Percentiles rank a stretch among this genome's conserved stretches.
Evolutionary conservation across 768 basidiomycete genomes (phyloP).

Genomic region (Termitomyces titanicus): DNA sequence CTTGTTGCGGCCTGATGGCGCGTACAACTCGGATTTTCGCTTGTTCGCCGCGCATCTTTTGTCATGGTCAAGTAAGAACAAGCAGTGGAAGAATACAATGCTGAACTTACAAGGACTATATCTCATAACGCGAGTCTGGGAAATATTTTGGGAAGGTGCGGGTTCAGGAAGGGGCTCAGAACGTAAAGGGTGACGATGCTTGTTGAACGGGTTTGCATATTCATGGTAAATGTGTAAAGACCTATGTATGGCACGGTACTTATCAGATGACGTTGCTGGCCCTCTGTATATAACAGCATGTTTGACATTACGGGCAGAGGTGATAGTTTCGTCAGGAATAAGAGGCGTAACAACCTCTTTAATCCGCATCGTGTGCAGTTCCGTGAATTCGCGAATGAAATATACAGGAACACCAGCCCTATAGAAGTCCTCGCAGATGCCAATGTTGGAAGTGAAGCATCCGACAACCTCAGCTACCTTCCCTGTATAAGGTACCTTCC

Average conservation of each 20-base stretch:
- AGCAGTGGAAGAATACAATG: not conserved
- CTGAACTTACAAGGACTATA: conserved; percentile 7
- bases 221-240: not conserved
- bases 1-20: conserved; percentile 1
- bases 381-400: not conserved
- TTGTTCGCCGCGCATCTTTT: not conserved
- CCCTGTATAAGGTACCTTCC: not conserved
- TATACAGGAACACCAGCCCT: conserved; percentile 1
- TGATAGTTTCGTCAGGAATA: not conserved
- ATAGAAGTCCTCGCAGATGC: not conserved
- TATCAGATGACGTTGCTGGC: not conserved
- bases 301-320: not conserved
- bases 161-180: not conserved
- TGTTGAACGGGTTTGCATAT: conserved; percentile 1
- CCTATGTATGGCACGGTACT: not conserved
- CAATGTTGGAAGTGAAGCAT: not conserved
- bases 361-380: not conserved
- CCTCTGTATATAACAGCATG: not conserved
- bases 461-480: not conserved
- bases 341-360: not conserved
- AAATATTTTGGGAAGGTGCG: not conserved
- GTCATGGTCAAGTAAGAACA: not conserved
- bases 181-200: not conserved
- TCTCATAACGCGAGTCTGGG: not conserved
- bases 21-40: not conserved